phyloP scores from a whole-genome alignment of 2,329 filamentous ascomycete genomes.

The Raffaelea arxii region DNA sequence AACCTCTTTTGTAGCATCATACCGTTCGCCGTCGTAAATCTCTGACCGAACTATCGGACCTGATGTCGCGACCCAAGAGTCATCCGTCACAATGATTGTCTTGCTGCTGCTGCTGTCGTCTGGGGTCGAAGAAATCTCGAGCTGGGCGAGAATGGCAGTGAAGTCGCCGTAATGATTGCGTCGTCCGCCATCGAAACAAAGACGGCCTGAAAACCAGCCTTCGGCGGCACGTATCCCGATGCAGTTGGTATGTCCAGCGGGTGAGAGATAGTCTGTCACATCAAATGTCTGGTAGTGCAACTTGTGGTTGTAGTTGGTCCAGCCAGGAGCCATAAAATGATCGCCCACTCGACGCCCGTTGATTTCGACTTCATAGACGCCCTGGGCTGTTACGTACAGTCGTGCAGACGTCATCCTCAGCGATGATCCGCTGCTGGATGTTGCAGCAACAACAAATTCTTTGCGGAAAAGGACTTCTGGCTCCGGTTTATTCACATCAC shows the following conservation, averaged over 20 bases:
- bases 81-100: neutral
- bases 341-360: conserved; percentile 24
- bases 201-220: conserved; percentile 31
- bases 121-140: conserved; percentile 4
- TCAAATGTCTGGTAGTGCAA: conserved; percentile 33
- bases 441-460: conserved; percentile 6
- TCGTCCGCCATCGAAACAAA: conserved; percentile 9
- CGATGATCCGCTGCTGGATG: too few species aligned
- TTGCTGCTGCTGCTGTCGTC: conserved; percentile 13
- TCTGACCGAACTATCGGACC: conserved; percentile 23
- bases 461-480: conserved; percentile 8
- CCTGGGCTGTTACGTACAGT: conserved; percentile 25
- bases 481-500: conserved; percentile 11
- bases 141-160: conserved; percentile 11
- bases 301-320: conserved; percentile 29
- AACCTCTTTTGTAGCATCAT: conserved; percentile 26
- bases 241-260: conserved; percentile 18
- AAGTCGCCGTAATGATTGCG: conserved; percentile 14
- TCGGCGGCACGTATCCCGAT: conserved; percentile 30
- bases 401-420: conserved; percentile 15
- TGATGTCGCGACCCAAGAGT: conserved; percentile 15
- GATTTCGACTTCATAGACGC: conserved; percentile 24
- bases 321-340: conserved; percentile 27
- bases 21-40: conserved; percentile 44
- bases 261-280: conserved; percentile 19